Base-by-base conservation (phyloP, 2,329 filamentous ascomycete species). In the Verticillium zaregamsianum region DNA sequence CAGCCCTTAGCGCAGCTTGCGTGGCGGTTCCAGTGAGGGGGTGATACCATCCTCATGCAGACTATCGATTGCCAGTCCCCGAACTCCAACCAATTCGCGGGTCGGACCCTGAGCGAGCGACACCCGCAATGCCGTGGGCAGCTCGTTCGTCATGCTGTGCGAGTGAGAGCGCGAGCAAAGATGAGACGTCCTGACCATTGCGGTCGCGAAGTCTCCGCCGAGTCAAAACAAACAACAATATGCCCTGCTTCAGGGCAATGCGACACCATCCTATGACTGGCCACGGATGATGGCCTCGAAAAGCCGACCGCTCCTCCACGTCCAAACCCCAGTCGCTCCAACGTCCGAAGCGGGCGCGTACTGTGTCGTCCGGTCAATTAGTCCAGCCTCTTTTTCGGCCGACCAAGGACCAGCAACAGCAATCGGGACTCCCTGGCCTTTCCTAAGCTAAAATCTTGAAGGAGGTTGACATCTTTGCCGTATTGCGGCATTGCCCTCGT, bases 1-100 rank as follows among this genome's bases (percentile, higher is more conserved):
- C 45, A n/a, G 23, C 28, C 45, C 63, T 66, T 68, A 68, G 70
- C 68, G 66, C 60, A 66, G 67, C 67, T 69, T 72, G 69, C 64
- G 69, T 72, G 70, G 70, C 69, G 67, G 65, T 54, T 59, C 64
- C 45, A 58, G 59, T 57, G 55, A 66, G 65, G 71, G 69, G 69
- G 68, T 63, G 65, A 69, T 69, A 66, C 64, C 60, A 67, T 67
- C 63, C 63, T 62, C 62, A 57, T 33, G 55, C 55, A 35, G 55
- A 35, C 55, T 57, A 57, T 57, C 55, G 55, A 37, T 57, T 57
- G 45, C 45, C 45, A 49, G 45, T 49, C 45, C 45, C 20, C 23
- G 45, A n/a, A n/a, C 45, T 49, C 28, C 45, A 49, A n/a, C 45
- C 20, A 49, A 49, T 49, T 49, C 20, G 45, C 45, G n/a, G 45